Evolutionary conservation across 2,329 filamentous ascomycete genomes (phyloP), one percentile per base, ranked within the genome.

Genomic region (Colletotrichum australisinense): DNA sequence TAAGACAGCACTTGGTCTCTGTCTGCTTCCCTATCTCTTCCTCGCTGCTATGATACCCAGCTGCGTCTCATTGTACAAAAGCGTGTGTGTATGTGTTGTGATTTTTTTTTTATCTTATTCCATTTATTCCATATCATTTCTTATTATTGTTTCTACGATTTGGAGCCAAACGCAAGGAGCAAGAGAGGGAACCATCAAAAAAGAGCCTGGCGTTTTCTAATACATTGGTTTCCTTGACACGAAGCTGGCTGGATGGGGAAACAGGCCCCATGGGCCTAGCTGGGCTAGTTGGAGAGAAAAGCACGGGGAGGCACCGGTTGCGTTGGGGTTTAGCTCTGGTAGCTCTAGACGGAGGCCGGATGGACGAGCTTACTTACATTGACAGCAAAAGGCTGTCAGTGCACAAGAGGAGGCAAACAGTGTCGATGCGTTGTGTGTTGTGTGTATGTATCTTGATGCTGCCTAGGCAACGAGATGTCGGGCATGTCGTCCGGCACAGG

Each of bases 31-130:
- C 19, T 35, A 32, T 46, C 26, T 65, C 56, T 63, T 28, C 59
- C 63, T 63, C 59, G 64, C 69, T 73, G 73, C 73, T 60, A 67
- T 75, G 73, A 75, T 75, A 75, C 73, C 73, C 73, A 71, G 60
- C 60, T 63, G 42, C 56, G 60, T 58, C 55, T 63, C 63, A 63
- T 42, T 73, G 67, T 71, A 73, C 62, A 73, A 71, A 73, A 71
- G 60, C 71, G 60, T 62, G 28, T 65, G 30, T 57, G 22, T 55
- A 49, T 52, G 19, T 64, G 35, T 28, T 70, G 30, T 22, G 6
- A 19, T 56, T 30, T 8, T 64, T 52, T 58, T 65, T 32, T 24
- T 1, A 55, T 46, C 46, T 32, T 3, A 55, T 46, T 64, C n/a
- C 14, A 8, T 57, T 46, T 63, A 26, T 63, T 58, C 53, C 42